Percentiles rank a stretch among this genome's conserved stretches.
Conservation (phyloP, 2,329 filamentous ascomycete genomes). For the Cadophora luteo-olivacea region DNA sequence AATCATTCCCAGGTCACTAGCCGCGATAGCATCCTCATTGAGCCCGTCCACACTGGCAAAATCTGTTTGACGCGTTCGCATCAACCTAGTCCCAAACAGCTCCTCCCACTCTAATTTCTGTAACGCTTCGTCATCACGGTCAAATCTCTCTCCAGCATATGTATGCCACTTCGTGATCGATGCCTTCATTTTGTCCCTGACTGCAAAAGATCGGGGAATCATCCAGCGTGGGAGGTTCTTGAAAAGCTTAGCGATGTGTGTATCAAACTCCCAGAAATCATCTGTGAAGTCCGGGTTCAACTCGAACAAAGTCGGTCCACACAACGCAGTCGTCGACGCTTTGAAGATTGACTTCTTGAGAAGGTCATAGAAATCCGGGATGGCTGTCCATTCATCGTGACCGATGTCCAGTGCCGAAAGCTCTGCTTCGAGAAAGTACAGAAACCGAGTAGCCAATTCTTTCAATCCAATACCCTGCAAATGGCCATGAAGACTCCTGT, state of each 20-base stretch:
- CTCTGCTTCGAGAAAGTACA: constrained; percentile 25
- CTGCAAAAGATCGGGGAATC: constrained; percentile 35
- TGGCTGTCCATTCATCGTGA: constrained; percentile 30
- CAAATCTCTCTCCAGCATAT: constrained; percentile 34
- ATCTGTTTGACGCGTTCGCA: constrained; percentile 35
- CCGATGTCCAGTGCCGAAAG: constrained; percentile 21
- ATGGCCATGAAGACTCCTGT: constrained; percentile 26
- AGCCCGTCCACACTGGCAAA: constrained; percentile 23
- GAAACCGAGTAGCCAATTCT: constrained; percentile 27
- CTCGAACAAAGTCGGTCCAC: constrained; percentile 39
- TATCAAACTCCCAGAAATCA: constrained; percentile 45
- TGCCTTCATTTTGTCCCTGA: constrained; percentile 36
- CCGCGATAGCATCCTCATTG: constrained; percentile 26
- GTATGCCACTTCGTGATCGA: constrained; percentile 40
- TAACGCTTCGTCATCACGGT: constrained; percentile 30
- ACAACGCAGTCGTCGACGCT: constrained; percentile 39
- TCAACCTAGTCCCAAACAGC: constrained; percentile 41
- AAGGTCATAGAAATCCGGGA: constrained; percentile 41
- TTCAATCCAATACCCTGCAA: constrained; percentile 28
- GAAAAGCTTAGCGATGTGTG: constrained; percentile 33
- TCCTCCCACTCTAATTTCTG: constrained; percentile 41
- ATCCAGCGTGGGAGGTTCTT: constrained; percentile 40
- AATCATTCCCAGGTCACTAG: constrained; percentile 36
- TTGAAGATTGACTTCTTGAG: constrained; percentile 38
- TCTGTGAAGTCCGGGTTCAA: constrained; percentile 38